Conservation (phyloP, 192 early-diverging fungal genomes). For the Coemansia sp. region DNA sequence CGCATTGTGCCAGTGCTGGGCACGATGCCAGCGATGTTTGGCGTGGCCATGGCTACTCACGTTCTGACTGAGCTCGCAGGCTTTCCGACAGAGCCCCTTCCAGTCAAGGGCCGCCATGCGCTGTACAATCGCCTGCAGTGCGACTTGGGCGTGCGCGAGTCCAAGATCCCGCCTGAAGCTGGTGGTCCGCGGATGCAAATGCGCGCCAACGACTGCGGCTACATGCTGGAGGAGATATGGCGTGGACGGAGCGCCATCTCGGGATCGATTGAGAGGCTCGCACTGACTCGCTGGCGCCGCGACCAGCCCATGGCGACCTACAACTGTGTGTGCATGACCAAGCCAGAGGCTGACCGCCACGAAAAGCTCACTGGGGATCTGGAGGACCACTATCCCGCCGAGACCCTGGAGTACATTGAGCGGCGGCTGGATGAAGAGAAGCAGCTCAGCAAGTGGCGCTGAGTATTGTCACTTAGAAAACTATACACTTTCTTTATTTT, state of each 20-base stretch:
- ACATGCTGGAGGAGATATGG: constrained; percentile 91
- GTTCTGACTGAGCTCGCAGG: constrained; percentile 66
- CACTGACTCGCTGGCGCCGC: constrained; percentile 78
- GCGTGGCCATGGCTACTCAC: constrained; percentile 87
- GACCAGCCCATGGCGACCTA: constrained; percentile 64
- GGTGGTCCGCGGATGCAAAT: constrained; percentile 48
- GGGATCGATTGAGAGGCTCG: constrained; percentile 70
- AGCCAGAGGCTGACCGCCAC: constrained; percentile 68
- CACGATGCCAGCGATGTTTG: constrained; percentile 95
- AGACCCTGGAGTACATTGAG: constrained; percentile 37
- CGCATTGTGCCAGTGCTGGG: constrained; percentile 82
- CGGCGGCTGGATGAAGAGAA: constrained; percentile 41
- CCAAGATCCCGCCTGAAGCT: constrained; percentile 10
- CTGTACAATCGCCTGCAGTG: constrained; percentile 75
- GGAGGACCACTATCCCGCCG: constrained; percentile 45
- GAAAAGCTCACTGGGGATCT: constrained; percentile 33
- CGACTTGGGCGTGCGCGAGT: constrained; percentile 68
- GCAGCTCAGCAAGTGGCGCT: constrained; percentile 47
- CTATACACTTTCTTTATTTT: constrained; percentile 3
- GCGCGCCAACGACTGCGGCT: constrained; percentile 71
- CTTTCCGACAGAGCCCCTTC: constrained; percentile 71
- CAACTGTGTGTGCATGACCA: constrained; percentile 88
- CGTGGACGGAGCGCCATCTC: constrained; percentile 78
- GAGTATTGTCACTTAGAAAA: not conserved
- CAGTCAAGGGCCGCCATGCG: constrained; percentile 74